These are phyloP conservation scores for Candida khao-thaluensis DNA, from an alignment of 805 yeast genomes.

Conservation along the genomic window DNA sequence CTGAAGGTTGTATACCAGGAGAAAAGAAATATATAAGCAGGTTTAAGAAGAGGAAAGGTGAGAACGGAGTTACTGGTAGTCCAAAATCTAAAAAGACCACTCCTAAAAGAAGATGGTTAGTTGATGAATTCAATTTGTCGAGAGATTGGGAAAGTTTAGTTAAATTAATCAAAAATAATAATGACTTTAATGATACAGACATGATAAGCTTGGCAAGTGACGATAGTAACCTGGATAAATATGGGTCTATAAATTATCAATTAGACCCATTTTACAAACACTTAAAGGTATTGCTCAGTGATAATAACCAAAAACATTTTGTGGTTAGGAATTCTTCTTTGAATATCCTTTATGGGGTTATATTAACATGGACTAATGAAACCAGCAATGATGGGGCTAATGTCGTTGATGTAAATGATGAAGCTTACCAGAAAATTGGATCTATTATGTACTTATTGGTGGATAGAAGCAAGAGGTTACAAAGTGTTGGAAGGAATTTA, in stretches of 20 bases:
- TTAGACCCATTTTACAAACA: constrained; percentile 29
- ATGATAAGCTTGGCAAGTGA: constrained; percentile 16
- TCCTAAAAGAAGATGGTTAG: constrained; percentile 52
- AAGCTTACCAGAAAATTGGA: constrained; percentile 29
- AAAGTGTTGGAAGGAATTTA: constrained; percentile 54
- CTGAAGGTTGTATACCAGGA: constrained; percentile 59
- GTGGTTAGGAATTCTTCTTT: constrained; percentile 57
- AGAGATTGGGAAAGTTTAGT: constrained; percentile 52
- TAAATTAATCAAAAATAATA: constrained; percentile 43
- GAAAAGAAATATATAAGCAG: constrained; percentile 37
- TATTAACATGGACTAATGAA: constrained; percentile 51
- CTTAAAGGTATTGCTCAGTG: constrained; percentile 30
- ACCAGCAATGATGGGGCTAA: constrained; percentile 15
- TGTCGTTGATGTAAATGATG: constrained; percentile 11
- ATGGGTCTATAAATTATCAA: constrained; percentile 21
- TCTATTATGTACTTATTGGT: constrained; percentile 48
- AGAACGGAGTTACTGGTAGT: constrained; percentile 8
- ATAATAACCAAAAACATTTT: constrained; percentile 45
- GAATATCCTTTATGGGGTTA: constrained; percentile 53
- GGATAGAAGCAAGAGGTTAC: constrained; percentile 52
- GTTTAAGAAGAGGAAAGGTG: constrained; percentile 22
- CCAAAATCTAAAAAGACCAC: constrained; percentile 13
- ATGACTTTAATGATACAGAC: constrained; percentile 20
- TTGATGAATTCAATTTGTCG: constrained; percentile 50
- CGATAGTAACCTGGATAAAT: constrained; percentile 12